Evolutionary conservation across 176 grass and related monocot genomes (phyloP).

Genomic region (Eleusine indica): DNA sequence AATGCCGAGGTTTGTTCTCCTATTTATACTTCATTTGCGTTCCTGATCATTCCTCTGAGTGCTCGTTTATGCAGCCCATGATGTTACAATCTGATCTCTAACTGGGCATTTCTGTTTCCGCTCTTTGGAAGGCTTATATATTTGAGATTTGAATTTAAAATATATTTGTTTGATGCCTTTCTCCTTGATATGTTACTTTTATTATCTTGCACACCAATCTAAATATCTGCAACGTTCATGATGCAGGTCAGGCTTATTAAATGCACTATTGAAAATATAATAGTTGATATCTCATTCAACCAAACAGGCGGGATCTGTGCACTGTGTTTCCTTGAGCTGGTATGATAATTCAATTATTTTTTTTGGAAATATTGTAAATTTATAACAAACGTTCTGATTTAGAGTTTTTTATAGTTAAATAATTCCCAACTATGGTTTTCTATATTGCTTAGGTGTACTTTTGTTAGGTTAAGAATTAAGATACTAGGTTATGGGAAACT

Average conservation of each 20-base stretch:
- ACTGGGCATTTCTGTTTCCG: slow-evolving; percentile 5
- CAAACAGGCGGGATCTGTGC: slow-evolving; percentile 76
- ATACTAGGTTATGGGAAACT: slow-evolving; percentile 5
- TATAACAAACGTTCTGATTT: slow-evolving; percentile 2
- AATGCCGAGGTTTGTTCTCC: slow-evolving; percentile 67
- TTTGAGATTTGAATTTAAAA: neutral
- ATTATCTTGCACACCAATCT: slow-evolving; percentile 24
- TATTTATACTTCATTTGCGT: slow-evolving; percentile 13
- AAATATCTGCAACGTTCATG: slow-evolving; percentile 34
- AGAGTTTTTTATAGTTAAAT: slow-evolving; percentile 5
- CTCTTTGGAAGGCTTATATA: neutral
- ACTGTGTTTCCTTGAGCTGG: slow-evolving; percentile 91
- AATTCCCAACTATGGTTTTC: slow-evolving; percentile 10
- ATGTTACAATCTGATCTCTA: neutral
- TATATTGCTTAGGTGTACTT: slow-evolving; percentile 28
- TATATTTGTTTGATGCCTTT: neutral
- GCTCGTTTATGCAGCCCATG: slow-evolving; percentile 9
- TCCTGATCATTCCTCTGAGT: slow-evolving; percentile 19
- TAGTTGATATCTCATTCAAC: slow-evolving; percentile 93
- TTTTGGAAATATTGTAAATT: neutral
- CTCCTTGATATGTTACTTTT: slow-evolving; percentile 19
- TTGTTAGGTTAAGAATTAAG: slow-evolving; percentile 21
- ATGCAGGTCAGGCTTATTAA: slow-evolving; percentile 90
- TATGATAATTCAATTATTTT: slow-evolving; percentile 40
- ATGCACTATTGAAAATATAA: slow-evolving; percentile 81